A percentile compares a stretch with the other conserved stretches of the same genome.
These are phyloP conservation scores for Naganishia cerealis DNA, from an alignment of 1,284 basidiomycete genomes.

Conservation along the genomic window DNA sequence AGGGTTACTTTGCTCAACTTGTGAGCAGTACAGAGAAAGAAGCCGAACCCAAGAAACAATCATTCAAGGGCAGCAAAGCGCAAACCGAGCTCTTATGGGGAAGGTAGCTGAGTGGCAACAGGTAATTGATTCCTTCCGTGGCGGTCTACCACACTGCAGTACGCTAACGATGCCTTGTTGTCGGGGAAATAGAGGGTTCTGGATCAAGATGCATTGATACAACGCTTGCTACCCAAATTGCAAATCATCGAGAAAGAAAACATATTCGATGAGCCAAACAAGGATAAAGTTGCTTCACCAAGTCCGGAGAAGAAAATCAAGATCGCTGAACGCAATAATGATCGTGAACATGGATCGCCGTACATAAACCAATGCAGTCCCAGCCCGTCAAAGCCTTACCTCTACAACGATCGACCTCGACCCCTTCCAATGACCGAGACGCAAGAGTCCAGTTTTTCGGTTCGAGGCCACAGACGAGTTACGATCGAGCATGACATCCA, in stretches of 20 bases:
- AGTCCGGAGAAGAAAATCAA: slow-evolving; percentile 7
- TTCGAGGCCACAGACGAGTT: slow-evolving; percentile 44
- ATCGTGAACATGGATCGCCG: slow-evolving; percentile 35
- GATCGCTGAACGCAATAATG: not conserved
- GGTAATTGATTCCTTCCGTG: slow-evolving; percentile 37
- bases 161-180: not conserved
- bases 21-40: slow-evolving; percentile 37
- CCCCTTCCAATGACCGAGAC: slow-evolving; percentile 50
- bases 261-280: not conserved
- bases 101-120: slow-evolving; percentile 51
- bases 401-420: slow-evolving; percentile 23
- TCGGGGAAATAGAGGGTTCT: slow-evolving; percentile 42
- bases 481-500: slow-evolving; percentile 54
- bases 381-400: slow-evolving; percentile 20
- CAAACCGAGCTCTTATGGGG: slow-evolving; percentile 49
- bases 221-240: slow-evolving; percentile 41
- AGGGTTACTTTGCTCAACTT: slow-evolving; percentile 21
- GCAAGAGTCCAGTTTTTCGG: slow-evolving; percentile 41
- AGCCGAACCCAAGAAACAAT: slow-evolving; percentile 50
- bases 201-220: slow-evolving; percentile 48
- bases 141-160: not conserved
- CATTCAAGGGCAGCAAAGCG: slow-evolving; percentile 46
- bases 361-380: slow-evolving; percentile 38
- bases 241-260: slow-evolving; percentile 18
- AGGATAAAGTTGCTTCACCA: not conserved